These are phyloP conservation scores for Boletus sp. DNA, from an alignment of 768 basidiomycete genomes.

Conservation along the genomic window DNA sequence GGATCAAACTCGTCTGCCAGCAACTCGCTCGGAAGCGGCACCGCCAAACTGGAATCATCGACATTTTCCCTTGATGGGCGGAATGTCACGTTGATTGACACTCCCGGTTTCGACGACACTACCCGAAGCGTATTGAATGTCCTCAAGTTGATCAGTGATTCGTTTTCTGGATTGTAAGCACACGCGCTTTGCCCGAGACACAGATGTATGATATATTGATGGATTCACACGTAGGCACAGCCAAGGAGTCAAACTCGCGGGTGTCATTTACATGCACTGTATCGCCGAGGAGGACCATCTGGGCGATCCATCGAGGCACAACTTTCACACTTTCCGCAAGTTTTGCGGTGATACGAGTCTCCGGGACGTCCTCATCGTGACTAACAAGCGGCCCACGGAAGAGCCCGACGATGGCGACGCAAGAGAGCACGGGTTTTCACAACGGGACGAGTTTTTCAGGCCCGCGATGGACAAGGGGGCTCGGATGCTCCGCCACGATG, in stretches of 20 bases:
- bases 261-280: slow-evolving; percentile 50
- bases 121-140: slow-evolving; percentile 42
- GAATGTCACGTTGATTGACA: slow-evolving; percentile 49
- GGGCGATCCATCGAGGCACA: slow-evolving; percentile 41
- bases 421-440: slow-evolving; percentile 38
- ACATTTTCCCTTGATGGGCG: slow-evolving; percentile 43
- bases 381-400: slow-evolving; percentile 44
- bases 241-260: slow-evolving; percentile 36
- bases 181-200: background rate
- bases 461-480: slow-evolving; percentile 45
- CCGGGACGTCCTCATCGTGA: slow-evolving; percentile 45
- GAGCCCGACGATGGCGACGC: slow-evolving; percentile 27
- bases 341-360: slow-evolving; percentile 49
- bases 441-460: slow-evolving; percentile 41
- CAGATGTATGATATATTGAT: background rate
- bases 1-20: slow-evolving; percentile 44
- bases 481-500: slow-evolving; percentile 38
- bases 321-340: slow-evolving; percentile 44
- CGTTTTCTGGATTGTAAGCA: slow-evolving; percentile 22
- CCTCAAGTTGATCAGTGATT: slow-evolving; percentile 42
- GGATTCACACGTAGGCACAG: slow-evolving; percentile 11
- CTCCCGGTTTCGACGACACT: slow-evolving; percentile 57
- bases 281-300: slow-evolving; percentile 43
- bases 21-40: slow-evolving; percentile 40
- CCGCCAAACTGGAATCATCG: slow-evolving; percentile 38